These are phyloP conservation scores for Bertia moriformis DNA, from an alignment of 2,329 filamentous ascomycete species.

Conservation along the genomic window DNA sequence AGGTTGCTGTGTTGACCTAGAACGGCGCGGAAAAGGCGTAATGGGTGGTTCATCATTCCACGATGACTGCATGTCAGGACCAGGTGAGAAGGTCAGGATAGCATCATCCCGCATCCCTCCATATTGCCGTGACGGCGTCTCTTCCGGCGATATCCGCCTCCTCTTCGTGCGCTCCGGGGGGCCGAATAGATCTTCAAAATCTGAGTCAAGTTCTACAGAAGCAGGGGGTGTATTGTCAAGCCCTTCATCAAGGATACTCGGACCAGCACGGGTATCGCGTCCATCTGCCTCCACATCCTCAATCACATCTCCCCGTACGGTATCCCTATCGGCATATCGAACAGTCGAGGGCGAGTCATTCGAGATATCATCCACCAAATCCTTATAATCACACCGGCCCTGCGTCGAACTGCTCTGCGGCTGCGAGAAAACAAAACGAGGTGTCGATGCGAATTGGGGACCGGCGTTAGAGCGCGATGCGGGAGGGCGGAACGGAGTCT, in stretches of 20 bases:
- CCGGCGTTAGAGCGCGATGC: not conserved
- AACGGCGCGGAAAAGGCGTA: not conserved
- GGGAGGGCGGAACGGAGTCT: not conserved
- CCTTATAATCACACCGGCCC: not conserved
- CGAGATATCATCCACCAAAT: not conserved
- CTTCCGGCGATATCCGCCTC: slow-evolving; percentile 11
- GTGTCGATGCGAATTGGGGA: not conserved
- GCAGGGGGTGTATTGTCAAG: not conserved
- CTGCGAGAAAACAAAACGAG: not conserved
- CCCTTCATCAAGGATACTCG: not conserved
- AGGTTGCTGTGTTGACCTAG: not conserved
- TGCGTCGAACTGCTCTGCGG: not conserved
- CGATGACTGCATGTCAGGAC: not conserved
- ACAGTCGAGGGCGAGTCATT: too few relatives aligned
- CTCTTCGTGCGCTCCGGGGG: slow-evolving; percentile 13
- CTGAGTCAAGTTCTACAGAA: slow-evolving; percentile 6
- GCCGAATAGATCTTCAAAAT: slow-evolving; percentile 15
- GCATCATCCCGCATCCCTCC: not conserved
- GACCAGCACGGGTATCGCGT: too few relatives aligned
- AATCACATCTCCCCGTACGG: slow-evolving; percentile 1
- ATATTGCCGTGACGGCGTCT: slow-evolving; percentile 1
- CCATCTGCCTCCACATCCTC: not conserved
- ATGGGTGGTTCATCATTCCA: not conserved
- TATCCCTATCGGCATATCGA: too few relatives aligned
- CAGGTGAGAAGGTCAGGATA: not conserved